phyloP scores from a whole-genome alignment of 345 rosid genomes.

The Kandelia obovata region DNA sequence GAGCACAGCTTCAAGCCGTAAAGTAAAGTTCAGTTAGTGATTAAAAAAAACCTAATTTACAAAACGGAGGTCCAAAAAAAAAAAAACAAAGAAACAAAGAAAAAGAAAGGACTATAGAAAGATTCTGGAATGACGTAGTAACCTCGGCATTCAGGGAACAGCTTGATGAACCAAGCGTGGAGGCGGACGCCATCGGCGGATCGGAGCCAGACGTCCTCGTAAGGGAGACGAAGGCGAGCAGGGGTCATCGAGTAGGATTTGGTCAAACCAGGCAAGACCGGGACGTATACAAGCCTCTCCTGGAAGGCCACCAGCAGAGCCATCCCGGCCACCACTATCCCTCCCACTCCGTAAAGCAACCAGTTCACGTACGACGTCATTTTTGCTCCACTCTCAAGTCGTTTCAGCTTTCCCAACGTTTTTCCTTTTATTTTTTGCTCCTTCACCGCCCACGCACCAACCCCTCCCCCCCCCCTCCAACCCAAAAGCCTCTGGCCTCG shows the following conservation, averaged over 20 bases:
- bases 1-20: no score
- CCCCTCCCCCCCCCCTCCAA: no score
- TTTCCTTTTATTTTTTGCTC: neutral
- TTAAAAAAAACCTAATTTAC: constrained; percentile 26
- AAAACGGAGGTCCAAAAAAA: neutral
- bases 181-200: constrained; percentile 91
- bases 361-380: constrained; percentile 78
- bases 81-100: neutral
- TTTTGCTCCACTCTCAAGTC: neutral
- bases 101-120: no score
- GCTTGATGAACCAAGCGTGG: constrained; percentile 95
- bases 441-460: no score
- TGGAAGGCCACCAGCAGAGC: constrained; percentile 91
- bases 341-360: constrained; percentile 84
- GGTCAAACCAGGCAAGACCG: constrained; percentile 87
- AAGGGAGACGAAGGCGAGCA: constrained; percentile 65
- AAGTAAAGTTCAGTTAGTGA: no score
- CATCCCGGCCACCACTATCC: constrained; percentile 81
- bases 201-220: constrained; percentile 94
- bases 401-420: constrained; percentile 10
- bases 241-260: constrained; percentile 84
- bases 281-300: constrained; percentile 92
- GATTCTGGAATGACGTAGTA: neutral
- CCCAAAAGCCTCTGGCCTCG: no score
- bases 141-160: constrained; percentile 82